These are phyloP conservation scores for Neurospora tetraspora DNA, from an alignment of 495 filamentous ascomycete genomes.

Conservation along the genomic window DNA sequence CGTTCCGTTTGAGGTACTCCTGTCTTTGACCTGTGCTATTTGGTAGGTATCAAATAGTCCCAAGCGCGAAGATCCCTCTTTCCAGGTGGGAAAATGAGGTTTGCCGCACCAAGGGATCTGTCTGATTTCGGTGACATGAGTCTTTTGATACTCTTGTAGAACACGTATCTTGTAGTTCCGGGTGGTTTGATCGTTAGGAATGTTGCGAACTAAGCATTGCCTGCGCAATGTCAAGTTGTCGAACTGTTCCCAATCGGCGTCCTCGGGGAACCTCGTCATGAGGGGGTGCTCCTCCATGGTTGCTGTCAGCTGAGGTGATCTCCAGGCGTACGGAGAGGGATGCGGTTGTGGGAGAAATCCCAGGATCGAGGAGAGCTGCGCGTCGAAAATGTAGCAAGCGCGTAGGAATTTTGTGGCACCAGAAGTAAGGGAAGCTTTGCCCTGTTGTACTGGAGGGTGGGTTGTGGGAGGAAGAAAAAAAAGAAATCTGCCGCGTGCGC, in stretches of 20 bases:
- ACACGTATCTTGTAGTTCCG: not conserved
- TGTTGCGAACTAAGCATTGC: not conserved
- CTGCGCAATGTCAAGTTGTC: accelerated
- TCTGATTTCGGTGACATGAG: not conserved
- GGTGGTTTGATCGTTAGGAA: accelerated
- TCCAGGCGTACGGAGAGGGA: not conserved
- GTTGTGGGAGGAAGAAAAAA: not conserved
- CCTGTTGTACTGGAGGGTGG: not conserved
- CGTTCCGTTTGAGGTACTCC: not conserved
- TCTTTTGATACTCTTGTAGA: not conserved
- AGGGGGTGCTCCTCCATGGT: not conserved
- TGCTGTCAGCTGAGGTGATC: not conserved
- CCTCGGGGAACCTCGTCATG: not conserved
- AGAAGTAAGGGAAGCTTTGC: too few relatives aligned
- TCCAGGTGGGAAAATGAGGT: not conserved
- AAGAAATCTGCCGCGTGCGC: not conserved
- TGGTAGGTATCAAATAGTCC: not conserved
- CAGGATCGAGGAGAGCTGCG: not conserved
- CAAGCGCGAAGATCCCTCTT: not conserved
- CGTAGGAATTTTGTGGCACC: not conserved
- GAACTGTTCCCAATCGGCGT: not conserved
- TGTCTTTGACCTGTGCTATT: not conserved
- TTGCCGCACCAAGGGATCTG: not conserved
- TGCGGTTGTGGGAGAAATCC: not conserved
- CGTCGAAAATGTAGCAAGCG: not conserved